A percentile compares a stretch with the other conserved stretches of the same genome.
Conservation (phyloP, 306 rosid species). For the Sicyos baderoa region DNA sequence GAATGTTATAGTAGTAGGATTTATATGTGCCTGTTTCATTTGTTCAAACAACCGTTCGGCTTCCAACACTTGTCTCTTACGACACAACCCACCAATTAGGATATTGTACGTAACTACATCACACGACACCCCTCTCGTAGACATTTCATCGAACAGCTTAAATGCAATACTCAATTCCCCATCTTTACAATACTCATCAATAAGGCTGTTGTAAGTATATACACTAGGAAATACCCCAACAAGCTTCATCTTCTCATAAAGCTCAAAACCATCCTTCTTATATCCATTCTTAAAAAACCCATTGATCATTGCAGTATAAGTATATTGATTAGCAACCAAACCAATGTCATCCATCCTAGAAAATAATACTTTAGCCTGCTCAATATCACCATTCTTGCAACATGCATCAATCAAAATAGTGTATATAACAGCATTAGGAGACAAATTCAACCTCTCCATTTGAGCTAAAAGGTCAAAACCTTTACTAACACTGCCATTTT, state of each 20-base stretch:
- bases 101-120: slow-evolving; percentile 39
- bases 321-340: slow-evolving; percentile 52
- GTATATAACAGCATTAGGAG: slow-evolving; percentile 58
- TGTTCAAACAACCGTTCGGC: too few relatives aligned
- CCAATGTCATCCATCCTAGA: slow-evolving; percentile 43
- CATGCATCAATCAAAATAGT: slow-evolving; percentile 71
- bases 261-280: slow-evolving; percentile 56
- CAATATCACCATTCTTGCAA: slow-evolving; percentile 57
- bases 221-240: slow-evolving; percentile 43
- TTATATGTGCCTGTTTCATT: too few relatives aligned
- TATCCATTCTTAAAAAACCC: slow-evolving; percentile 65
- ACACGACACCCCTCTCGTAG: slow-evolving; percentile 41
- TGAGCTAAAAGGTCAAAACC: slow-evolving; percentile 50
- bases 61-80: too few relatives aligned
- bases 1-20: neutral
- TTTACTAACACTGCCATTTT: slow-evolving; percentile 44
- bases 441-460: slow-evolving; percentile 33
- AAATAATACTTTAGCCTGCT: slow-evolving; percentile 51
- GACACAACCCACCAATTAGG: too few relatives aligned
- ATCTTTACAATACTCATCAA: slow-evolving; percentile 39
- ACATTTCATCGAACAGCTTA: slow-evolving; percentile 61
- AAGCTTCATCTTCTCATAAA: slow-evolving; percentile 49
- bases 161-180: slow-evolving; percentile 40
- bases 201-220: slow-evolving; percentile 49
- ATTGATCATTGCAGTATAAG: slow-evolving; percentile 53